Evolutionary conservation across 31 red algal genomes (phyloP).

Genomic region (Odonthalia washingtoniensis): DNA sequence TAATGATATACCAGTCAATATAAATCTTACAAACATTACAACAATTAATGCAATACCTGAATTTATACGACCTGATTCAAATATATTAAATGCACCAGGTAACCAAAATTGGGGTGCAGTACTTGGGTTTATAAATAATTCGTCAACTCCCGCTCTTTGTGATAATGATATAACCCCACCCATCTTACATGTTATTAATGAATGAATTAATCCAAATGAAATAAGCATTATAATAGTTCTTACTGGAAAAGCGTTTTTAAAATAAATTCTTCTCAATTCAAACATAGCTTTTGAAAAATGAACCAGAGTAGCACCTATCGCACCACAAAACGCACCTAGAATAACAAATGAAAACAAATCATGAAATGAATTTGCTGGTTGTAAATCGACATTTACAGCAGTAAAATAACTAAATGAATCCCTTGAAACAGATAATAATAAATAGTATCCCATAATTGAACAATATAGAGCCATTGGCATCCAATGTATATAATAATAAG

Average conservation of each 20-base stretch:
- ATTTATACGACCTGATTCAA: constrained; percentile 33
- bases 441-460: constrained; percentile 82
- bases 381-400: constrained; percentile 49
- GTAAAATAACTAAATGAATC: constrained; percentile 57
- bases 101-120: constrained; percentile 42
- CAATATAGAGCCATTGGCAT: constrained; percentile 85
- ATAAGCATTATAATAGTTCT: constrained; percentile 60
- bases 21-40: constrained; percentile 63
- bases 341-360: constrained; percentile 69
- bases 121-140: constrained; percentile 46
- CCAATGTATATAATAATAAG: constrained; percentile 88
- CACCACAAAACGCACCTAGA: constrained; percentile 64
- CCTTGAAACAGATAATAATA: constrained; percentile 48
- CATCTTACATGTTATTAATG: constrained; percentile 30
- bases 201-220: constrained; percentile 54
- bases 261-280: constrained; percentile 38
- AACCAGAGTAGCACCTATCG: constrained; percentile 67
- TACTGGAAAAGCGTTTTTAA: constrained; percentile 39
- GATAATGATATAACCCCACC: constrained; percentile 63
- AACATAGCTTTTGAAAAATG: constrained; percentile 63
- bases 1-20: constrained; percentile 66
- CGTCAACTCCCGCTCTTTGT: constrained; percentile 65
- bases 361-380: constrained; percentile 41
- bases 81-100: constrained; percentile 28
- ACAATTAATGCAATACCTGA: constrained; percentile 52